Conservation (phyloP, 2,329 filamentous ascomycete genomes). For the Phialocephala sp. region DNA sequence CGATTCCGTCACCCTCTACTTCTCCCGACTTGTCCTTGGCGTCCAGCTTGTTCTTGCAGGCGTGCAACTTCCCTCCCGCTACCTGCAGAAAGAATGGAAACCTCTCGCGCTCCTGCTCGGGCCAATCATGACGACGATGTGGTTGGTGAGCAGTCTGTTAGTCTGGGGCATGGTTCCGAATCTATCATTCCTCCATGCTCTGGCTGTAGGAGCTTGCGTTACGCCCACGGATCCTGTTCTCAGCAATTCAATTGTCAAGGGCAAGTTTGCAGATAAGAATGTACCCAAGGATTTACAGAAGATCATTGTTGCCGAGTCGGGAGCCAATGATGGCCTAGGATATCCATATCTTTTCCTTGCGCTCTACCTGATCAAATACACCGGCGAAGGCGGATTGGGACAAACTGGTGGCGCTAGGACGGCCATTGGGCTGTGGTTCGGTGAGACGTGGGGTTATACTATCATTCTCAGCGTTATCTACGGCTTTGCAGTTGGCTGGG, state of each 20-base stretch:
- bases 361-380: slow-evolving; percentile 81
- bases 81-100: slow-evolving; percentile 80
- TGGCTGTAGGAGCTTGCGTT: slow-evolving; percentile 84
- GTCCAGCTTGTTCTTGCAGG: slow-evolving; percentile 90
- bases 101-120: slow-evolving; percentile 76
- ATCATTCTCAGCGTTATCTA: slow-evolving; percentile 81
- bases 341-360: slow-evolving; percentile 90
- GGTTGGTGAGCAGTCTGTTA: slow-evolving; percentile 79
- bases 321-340: slow-evolving; percentile 83
- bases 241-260: slow-evolving; percentile 90
- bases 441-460: slow-evolving; percentile 83
- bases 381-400: slow-evolving; percentile 60
- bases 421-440: slow-evolving; percentile 83
- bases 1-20: slow-evolving; percentile 78
- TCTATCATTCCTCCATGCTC: slow-evolving; percentile 75
- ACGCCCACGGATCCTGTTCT: slow-evolving; percentile 90
- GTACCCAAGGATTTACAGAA: slow-evolving; percentile 82
- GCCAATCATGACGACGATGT: slow-evolving; percentile 86
- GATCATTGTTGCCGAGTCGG: slow-evolving; percentile 80
- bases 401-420: slow-evolving; percentile 62
- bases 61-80: slow-evolving; percentile 84
- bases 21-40: slow-evolving; percentile 84
- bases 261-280: slow-evolving; percentile 90
- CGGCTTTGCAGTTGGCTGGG: slow-evolving; percentile 77
- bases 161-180: slow-evolving; percentile 78